These are phyloP conservation scores for Calonectria pauciramosa DNA, from an alignment of 2,329 filamentous ascomycete species.

Conservation along the genomic window DNA sequence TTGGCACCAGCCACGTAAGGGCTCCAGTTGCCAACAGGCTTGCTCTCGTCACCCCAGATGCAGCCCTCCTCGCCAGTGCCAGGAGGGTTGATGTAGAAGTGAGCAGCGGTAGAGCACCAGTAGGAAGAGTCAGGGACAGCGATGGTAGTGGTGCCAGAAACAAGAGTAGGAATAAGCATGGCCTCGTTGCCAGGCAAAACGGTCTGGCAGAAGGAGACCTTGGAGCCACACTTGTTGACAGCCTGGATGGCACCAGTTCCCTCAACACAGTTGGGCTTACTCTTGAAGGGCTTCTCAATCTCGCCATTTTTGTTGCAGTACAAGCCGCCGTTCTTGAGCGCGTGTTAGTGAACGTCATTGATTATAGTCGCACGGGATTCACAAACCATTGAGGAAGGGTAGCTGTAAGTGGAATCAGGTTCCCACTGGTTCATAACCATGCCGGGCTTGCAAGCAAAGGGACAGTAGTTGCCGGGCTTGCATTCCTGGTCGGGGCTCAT, in stretches of 20 bases:
- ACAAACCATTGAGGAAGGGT: constrained; percentile 79
- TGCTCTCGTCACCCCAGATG: constrained; percentile 75
- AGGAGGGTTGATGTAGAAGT: constrained; percentile 85
- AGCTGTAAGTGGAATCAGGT: constrained; percentile 75
- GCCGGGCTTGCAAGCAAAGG: constrained; percentile 81
- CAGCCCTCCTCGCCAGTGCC: constrained; percentile 76
- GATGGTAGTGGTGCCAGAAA: constrained; percentile 68
- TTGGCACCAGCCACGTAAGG: constrained; percentile 84
- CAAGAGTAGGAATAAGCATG: constrained; percentile 85
- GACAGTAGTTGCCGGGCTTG: constrained; percentile 77
- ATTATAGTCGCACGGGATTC: background rate
- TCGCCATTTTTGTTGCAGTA: constrained; percentile 78
- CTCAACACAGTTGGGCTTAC: constrained; percentile 77
- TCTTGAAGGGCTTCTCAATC: constrained; percentile 77
- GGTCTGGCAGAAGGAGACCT: constrained; percentile 83
- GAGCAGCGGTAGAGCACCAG: constrained; percentile 80
- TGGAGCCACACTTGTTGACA: constrained; percentile 73
- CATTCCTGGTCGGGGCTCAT: constrained; percentile 83
- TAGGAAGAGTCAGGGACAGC: constrained; percentile 79
- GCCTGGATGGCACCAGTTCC: constrained; percentile 76
- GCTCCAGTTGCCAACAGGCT: constrained; percentile 81
- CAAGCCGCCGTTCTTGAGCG: constrained; percentile 76
- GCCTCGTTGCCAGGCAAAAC: constrained; percentile 84
- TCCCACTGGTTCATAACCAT: constrained; percentile 87
- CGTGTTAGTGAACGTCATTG: constrained; percentile 21